These are phyloP conservation scores for Styphnolobium japonicum DNA, from an alignment of 306 rosid species.

Conservation along the genomic window DNA sequence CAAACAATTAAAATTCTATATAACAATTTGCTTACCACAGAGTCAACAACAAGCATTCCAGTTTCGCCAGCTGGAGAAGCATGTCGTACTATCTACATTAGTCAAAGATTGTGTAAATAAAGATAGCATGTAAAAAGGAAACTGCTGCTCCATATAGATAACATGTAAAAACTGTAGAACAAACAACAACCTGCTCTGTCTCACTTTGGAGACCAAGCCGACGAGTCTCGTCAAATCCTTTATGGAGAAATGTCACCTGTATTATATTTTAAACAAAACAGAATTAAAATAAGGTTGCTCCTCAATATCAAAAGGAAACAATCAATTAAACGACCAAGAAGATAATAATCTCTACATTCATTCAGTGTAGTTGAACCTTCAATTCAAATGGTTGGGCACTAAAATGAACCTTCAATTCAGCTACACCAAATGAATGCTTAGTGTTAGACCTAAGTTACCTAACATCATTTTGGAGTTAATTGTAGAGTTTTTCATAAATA, in stretches of 20 bases:
- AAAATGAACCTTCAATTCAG: no score
- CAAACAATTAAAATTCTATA: not conserved
- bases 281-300: slow-evolving; percentile 12
- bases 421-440: no score
- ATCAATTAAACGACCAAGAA: not conserved
- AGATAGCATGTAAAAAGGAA: slow-evolving; percentile 13
- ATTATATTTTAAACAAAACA: slow-evolving; percentile 17
- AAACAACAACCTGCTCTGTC: slow-evolving; percentile 88
- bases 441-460: no score
- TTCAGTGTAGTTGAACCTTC: no score
- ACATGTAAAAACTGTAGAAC: not conserved
- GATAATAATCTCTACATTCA: not conserved
- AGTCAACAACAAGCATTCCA: slow-evolving; percentile 98
- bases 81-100: slow-evolving; percentile 72
- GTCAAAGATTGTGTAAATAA: slow-evolving; percentile 27
- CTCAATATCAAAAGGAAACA: not conserved
- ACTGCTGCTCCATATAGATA: not conserved
- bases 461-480: no score
- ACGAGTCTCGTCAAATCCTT: slow-evolving; percentile 97
- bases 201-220: slow-evolving; percentile 86
- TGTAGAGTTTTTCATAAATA: no score
- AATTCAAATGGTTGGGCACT: no score
- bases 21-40: slow-evolving; percentile 62
- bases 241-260: slow-evolving; percentile 89
- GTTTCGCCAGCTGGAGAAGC: slow-evolving; percentile 82